These are phyloP conservation scores for Prunus yedoensis DNA, from an alignment of 331 rosid genomes.

Conservation along the genomic window DNA sequence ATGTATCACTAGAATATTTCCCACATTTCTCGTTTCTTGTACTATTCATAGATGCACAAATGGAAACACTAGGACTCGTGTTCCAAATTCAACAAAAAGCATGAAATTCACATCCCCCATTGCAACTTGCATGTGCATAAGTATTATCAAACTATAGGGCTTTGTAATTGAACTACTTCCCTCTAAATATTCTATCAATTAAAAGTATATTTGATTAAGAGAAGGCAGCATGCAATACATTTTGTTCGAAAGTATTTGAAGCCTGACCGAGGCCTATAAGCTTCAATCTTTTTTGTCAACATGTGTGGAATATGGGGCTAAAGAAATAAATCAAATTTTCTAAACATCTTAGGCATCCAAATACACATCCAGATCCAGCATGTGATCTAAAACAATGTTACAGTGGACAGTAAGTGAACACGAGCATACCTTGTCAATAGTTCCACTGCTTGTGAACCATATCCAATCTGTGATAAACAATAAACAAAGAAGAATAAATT, in stretches of 20 bases:
- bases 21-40: not conserved
- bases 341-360: conserved; percentile 3
- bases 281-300: not conserved
- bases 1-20: not conserved
- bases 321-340: not conserved
- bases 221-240: not conserved
- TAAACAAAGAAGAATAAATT: conserved; percentile 6
- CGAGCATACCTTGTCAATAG: conserved; percentile 81
- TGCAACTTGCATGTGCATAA: not conserved
- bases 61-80: not conserved
- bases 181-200: too few relatives aligned
- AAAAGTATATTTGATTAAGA: too few relatives aligned
- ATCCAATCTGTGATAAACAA: conserved; percentile 69
- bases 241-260: not conserved
- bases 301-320: not conserved
- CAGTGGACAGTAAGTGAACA: conserved; percentile 23
- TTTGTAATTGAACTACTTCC: not conserved
- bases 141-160: not conserved
- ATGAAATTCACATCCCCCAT: not conserved
- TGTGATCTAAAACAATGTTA: conserved; percentile 7
- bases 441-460: conserved; percentile 96
- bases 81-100: not conserved
- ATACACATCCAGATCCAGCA: not conserved
- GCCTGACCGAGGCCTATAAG: not conserved
- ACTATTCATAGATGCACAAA: too few relatives aligned